Evolutionary conservation across 108 stramenopile species (phyloP).

Genomic region (Poteriospumella lacustris): DNA sequence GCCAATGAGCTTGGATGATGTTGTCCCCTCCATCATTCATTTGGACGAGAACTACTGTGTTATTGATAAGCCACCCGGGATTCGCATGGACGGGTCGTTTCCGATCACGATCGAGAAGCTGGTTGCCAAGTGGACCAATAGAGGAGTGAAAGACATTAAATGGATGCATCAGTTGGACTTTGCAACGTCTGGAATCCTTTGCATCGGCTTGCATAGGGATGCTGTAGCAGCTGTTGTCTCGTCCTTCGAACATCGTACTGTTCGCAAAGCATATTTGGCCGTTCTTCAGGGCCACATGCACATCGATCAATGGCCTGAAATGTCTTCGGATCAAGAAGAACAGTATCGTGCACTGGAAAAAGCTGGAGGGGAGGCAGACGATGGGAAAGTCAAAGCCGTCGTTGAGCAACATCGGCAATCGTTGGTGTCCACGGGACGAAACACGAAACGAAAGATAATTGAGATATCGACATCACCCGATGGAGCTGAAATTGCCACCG

Average conservation of each 20-base stretch:
- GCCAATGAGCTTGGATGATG: background rate
- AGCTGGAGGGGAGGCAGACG: too few species aligned
- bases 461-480: background rate
- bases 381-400: too few species aligned
- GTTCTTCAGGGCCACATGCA: constrained; percentile 27
- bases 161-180: constrained; percentile 39
- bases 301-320: background rate
- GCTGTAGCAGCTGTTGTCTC: constrained; percentile 2
- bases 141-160: background rate
- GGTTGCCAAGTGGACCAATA: background rate
- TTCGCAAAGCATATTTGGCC: constrained; percentile 30
- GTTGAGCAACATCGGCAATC: too few species aligned
- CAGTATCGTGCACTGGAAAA: too few species aligned
- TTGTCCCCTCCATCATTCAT: background rate
- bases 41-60: constrained; percentile 20
- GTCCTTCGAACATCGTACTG: constrained; percentile 19
- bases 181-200: constrained; percentile 39
- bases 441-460: background rate
- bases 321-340: too few species aligned
- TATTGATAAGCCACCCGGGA: constrained; percentile 37
- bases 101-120: constrained; percentile 33
- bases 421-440: too few species aligned
- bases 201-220: constrained; percentile 22
- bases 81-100: constrained; percentile 36
- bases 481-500: background rate